phyloP scores from a whole-genome alignment of 768 basidiomycete genomes.

The Russula virescens region DNA sequence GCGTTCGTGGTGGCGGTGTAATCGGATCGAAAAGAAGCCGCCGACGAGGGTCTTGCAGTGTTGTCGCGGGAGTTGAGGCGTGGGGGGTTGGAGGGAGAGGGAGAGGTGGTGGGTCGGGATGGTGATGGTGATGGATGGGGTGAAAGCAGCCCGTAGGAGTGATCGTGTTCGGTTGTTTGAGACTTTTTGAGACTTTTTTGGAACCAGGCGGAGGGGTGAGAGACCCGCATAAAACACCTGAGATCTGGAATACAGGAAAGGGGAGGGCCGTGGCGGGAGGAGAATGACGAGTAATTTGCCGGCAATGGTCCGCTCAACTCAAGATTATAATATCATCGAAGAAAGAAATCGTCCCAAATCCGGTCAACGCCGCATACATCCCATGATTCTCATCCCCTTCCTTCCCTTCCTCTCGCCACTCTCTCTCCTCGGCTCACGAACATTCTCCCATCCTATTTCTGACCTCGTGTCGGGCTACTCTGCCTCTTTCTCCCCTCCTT shows the following conservation, averaged over 20 bases:
- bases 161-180: slow-evolving; percentile 2
- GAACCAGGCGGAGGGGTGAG: slow-evolving; percentile 24
- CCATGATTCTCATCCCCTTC: background rate
- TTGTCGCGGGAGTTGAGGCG: background rate
- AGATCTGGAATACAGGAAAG: background rate
- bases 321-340: background rate
- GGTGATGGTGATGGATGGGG: background rate
- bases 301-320: background rate
- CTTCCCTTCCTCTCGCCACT: no score
- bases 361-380: background rate
- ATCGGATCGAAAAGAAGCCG: slow-evolving; percentile 1
- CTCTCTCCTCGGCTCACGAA: no score
- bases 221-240: slow-evolving; percentile 22
- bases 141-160: background rate
- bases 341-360: background rate
- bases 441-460: no score
- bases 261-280: background rate
- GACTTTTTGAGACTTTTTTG: slow-evolving; percentile 19
- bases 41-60: slow-evolving; percentile 5
- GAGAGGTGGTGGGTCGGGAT: background rate
- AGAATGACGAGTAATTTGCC: background rate
- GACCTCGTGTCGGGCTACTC: no score
- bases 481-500: background rate
- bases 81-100: slow-evolving; percentile 4
- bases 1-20: slow-evolving; percentile 29